A percentile compares a stretch with the other conserved stretches of the same genome.
phyloP scores from a whole-genome alignment of 208 protist genomes.

The Novymonas esmeraldas region DNA sequence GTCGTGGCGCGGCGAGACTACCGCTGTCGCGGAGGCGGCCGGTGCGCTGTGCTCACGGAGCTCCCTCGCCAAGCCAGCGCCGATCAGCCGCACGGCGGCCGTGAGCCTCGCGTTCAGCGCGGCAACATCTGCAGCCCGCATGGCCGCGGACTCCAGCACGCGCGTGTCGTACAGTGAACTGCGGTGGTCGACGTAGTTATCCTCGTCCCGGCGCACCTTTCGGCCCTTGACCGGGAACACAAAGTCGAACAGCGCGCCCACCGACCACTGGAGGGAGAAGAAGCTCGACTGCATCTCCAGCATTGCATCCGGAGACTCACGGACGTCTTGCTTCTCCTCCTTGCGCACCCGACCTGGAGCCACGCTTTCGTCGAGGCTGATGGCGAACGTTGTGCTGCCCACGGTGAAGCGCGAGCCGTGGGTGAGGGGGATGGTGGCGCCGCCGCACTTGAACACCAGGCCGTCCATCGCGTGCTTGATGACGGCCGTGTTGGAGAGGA shows the following conservation, averaged over 20 bases:
- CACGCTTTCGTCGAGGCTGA: slow-evolving; percentile 35
- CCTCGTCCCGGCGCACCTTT: slow-evolving; percentile 18
- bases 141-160: slow-evolving; percentile 26
- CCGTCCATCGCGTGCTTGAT: slow-evolving; percentile 35
- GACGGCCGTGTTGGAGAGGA: slow-evolving; percentile 34
- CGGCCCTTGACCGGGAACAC: slow-evolving; percentile 39
- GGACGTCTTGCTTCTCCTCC: slow-evolving; percentile 11
- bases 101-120: slow-evolving; percentile 41
- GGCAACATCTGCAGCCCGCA: slow-evolving; percentile 25
- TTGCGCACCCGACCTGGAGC: slow-evolving; percentile 19
- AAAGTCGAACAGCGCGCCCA: slow-evolving; percentile 69
- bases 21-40: background rate
- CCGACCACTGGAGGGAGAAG: slow-evolving; percentile 73
- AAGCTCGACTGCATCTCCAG: slow-evolving; percentile 44
- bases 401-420: slow-evolving; percentile 52
- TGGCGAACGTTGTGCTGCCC: slow-evolving; percentile 44
- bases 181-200: slow-evolving; percentile 24
- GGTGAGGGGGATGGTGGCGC: slow-evolving; percentile 28
- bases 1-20: slow-evolving; percentile 10
- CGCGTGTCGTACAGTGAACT: slow-evolving; percentile 31
- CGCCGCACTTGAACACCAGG: slow-evolving; percentile 36
- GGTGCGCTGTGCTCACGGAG: slow-evolving; percentile 11
- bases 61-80: slow-evolving; percentile 32
- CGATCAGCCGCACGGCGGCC: slow-evolving; percentile 48
- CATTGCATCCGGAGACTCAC: slow-evolving; percentile 30